Percentiles rank a stretch among this genome's conserved stretches.
These are phyloP conservation scores for Malassezia yamatoensis DNA, from an alignment of 1,284 basidiomycete genomes.

Conservation along the genomic window DNA sequence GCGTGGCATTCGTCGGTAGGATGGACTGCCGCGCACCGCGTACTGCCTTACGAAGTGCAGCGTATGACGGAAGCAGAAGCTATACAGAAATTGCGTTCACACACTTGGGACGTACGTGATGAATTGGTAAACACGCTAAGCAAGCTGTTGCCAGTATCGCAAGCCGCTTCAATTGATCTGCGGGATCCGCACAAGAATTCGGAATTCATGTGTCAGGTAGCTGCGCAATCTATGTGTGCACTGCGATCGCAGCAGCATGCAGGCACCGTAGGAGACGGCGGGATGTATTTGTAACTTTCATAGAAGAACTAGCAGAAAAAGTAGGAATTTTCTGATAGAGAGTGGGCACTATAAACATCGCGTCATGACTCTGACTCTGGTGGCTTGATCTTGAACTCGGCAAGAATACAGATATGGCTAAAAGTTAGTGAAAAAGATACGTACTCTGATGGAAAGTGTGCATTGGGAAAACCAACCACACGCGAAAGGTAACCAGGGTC, in stretches of 20 bases:
- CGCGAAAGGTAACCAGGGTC: constrained; percentile 77
- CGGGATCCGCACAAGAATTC: neutral
- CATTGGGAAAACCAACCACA: constrained; percentile 91
- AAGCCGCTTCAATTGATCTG: no score
- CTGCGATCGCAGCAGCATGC: neutral
- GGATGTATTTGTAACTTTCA: constrained; percentile 12
- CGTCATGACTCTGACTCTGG: constrained; percentile 2
- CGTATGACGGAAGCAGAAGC: neutral
- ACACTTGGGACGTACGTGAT: no score
- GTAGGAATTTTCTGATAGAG: neutral
- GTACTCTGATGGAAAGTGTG: constrained; percentile 64
- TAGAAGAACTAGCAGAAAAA: neutral
- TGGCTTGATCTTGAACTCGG: constrained; percentile 42
- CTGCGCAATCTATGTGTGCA: neutral
- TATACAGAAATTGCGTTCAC: no score
- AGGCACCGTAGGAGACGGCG: constrained; percentile 14
- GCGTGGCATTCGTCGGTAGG: neutral
- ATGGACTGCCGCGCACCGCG: neutral
- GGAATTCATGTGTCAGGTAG: neutral
- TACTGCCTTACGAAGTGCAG: neutral
- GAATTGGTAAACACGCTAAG: no score
- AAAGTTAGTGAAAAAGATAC: neutral
- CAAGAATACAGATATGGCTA: constrained; percentile 38
- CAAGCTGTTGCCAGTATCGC: no score
- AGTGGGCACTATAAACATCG: neutral